Percentiles rank a stretch among this genome's conserved stretches.
These are phyloP conservation scores for Cucurbita pepo DNA, from an alignment of 306 rosid genomes.

Conservation along the genomic window DNA sequence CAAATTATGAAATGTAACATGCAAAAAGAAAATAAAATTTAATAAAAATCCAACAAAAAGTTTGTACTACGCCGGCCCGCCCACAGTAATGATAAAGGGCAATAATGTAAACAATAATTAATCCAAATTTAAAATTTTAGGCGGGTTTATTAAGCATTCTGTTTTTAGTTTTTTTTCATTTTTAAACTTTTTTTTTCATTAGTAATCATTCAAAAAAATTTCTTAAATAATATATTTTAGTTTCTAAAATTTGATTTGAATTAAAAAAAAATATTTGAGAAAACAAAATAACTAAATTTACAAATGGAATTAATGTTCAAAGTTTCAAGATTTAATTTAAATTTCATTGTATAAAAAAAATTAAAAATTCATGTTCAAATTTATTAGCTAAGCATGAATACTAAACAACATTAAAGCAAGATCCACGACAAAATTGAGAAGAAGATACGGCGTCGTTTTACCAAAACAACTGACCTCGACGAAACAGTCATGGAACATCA, in stretches of 20 bases:
- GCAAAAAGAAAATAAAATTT: background rate
- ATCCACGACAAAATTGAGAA: background rate
- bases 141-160: too few species aligned
- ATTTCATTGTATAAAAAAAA: background rate
- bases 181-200: too few species aligned
- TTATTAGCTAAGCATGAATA: background rate
- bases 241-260: too few species aligned
- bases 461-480: conserved; percentile 40
- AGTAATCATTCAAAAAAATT: too few species aligned
- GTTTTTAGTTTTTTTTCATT: too few species aligned
- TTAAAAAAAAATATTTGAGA: too few species aligned
- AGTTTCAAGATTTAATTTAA: background rate
- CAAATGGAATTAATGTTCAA: too few species aligned
- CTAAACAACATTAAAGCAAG: too few species aligned
- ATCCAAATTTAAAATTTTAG: background rate
- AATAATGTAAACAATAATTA: background rate
- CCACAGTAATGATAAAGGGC: background rate
- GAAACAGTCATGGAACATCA: conserved; percentile 85
- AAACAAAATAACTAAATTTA: too few species aligned
- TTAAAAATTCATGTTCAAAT: background rate
- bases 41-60: background rate
- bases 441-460: background rate
- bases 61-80: background rate
- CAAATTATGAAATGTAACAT: too few species aligned
- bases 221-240: too few species aligned